These are phyloP conservation scores for Exsudoporus frostii DNA, from an alignment of 768 basidiomycete species.

Conservation along the genomic window DNA sequence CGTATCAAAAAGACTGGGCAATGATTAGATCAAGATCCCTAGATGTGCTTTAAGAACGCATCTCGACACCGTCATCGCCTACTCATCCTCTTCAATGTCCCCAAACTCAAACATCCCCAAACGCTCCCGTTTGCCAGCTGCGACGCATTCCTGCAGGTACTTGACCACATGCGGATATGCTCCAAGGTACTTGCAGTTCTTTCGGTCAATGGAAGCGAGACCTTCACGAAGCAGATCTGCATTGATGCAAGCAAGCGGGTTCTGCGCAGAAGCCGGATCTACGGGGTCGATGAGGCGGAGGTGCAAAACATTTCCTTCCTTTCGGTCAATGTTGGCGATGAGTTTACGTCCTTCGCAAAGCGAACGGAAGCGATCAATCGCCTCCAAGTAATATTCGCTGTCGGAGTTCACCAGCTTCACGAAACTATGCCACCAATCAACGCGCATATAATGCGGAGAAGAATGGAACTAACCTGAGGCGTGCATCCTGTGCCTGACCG, in stretches of 20 bases:
- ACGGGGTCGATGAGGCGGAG: slow-evolving; percentile 90
- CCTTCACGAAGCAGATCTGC: slow-evolving; percentile 89
- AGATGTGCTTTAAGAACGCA: slow-evolving; percentile 17
- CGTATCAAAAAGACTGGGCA: neutral
- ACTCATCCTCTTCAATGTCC: slow-evolving; percentile 84
- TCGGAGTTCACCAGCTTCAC: slow-evolving; percentile 75
- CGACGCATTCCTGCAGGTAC: slow-evolving; percentile 58
- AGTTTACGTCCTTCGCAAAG: slow-evolving; percentile 92
- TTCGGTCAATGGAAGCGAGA: slow-evolving; percentile 74
- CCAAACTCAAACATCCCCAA: slow-evolving; percentile 88
- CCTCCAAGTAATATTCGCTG: slow-evolving; percentile 86
- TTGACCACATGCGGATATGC: slow-evolving; percentile 68
- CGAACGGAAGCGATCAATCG: slow-evolving; percentile 79
- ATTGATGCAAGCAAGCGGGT: slow-evolving; percentile 81
- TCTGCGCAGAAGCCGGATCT: slow-evolving; percentile 62
- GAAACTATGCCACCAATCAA: slow-evolving; percentile 52
- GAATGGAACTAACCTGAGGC: slow-evolving; percentile 59
- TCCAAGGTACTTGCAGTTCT: slow-evolving; percentile 66
- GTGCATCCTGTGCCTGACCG: slow-evolving; percentile 93
- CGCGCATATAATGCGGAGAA: neutral
- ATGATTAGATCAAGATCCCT: slow-evolving; percentile 13
- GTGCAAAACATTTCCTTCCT: slow-evolving; percentile 74
- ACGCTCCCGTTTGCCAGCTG: slow-evolving; percentile 69
- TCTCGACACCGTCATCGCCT: slow-evolving; percentile 10
- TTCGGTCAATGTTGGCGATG: slow-evolving; percentile 92